These are phyloP conservation scores for Entomophthora muscae DNA, from an alignment of 371 early-diverging fungal genomes.

Conservation along the genomic window DNA sequence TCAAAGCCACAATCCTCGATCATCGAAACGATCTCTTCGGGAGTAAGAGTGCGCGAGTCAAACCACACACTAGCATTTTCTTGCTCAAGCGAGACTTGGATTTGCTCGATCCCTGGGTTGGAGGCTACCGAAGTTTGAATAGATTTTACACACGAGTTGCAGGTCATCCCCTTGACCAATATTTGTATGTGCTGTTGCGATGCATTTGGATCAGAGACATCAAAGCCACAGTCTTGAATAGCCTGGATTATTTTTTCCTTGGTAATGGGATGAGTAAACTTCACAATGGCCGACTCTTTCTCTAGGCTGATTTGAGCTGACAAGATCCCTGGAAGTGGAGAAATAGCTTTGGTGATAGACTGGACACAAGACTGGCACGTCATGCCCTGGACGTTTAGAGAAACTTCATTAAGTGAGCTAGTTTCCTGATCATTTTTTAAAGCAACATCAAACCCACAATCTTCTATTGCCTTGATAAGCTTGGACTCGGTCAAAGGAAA, in stretches of 20 bases:
- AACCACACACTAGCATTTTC: slow-evolving; percentile 14
- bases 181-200: background rate
- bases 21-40: slow-evolving; percentile 15
- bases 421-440: background rate
- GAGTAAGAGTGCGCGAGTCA: slow-evolving; percentile 12
- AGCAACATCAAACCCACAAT: slow-evolving; percentile 7
- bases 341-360: slow-evolving; percentile 33
- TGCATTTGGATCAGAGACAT: background rate
- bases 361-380: slow-evolving; percentile 71
- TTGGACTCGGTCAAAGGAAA: no score
- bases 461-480: background rate
- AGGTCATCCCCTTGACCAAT: slow-evolving; percentile 51
- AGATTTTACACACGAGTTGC: slow-evolving; percentile 64
- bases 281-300: slow-evolving; percentile 23
- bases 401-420: background rate
- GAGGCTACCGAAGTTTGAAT: slow-evolving; percentile 28
- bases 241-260: background rate
- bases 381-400: slow-evolving; percentile 35
- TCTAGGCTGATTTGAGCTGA: slow-evolving; percentile 27
- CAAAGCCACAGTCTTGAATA: slow-evolving; percentile 7
- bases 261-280: background rate
- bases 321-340: slow-evolving; percentile 21
- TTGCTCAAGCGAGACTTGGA: slow-evolving; percentile 27
- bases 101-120: slow-evolving; percentile 21
- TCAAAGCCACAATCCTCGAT: slow-evolving; percentile 45